Evolutionary conservation across 345 rosid species (phyloP).

Genomic region (Hibiscus tridactylites): DNA sequence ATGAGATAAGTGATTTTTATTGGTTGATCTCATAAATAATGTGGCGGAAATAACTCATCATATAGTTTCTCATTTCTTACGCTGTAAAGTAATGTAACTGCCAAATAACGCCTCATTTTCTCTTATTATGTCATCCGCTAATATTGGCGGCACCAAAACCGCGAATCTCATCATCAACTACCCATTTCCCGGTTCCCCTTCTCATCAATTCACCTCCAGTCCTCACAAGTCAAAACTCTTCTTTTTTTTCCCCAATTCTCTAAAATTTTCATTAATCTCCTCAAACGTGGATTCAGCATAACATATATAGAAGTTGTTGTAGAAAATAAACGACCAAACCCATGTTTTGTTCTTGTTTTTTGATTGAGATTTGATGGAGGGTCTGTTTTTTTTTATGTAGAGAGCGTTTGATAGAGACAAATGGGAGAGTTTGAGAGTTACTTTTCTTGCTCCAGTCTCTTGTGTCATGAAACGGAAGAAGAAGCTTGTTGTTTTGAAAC

Average conservation of each 20-base stretch:
- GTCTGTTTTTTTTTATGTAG: not conserved
- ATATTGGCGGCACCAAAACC: conserved; percentile 88
- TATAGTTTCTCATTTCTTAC: not conserved
- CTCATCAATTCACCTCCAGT: not conserved
- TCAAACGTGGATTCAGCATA: conserved; percentile 19
- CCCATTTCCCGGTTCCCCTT: not conserved
- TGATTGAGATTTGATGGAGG: not conserved
- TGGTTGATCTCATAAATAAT: too few relatives aligned
- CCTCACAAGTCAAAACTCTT: not conserved
- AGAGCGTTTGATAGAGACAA: not conserved
- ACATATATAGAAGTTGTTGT: not conserved
- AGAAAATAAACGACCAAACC: conserved; percentile 7
- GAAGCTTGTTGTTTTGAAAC: conserved; percentile 20
- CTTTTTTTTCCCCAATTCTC: not conserved
- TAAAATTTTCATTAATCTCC: conserved; percentile 10
- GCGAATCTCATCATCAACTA: conserved; percentile 23
- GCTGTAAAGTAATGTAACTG: conserved; percentile 13
- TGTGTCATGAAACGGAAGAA: conserved; percentile 48
- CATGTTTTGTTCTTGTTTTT: conserved; percentile 18
- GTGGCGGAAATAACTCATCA: too few relatives aligned
- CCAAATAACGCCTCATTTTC: conserved; percentile 38
- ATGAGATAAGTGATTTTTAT: too few relatives aligned
- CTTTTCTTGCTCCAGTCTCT: conserved; percentile 34
- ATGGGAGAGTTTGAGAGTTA: conserved; percentile 32
- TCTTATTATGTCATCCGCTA: conserved; percentile 35